Conservation (phyloP, 768 basidiomycete species). For the Termitomyces sp. region DNA sequence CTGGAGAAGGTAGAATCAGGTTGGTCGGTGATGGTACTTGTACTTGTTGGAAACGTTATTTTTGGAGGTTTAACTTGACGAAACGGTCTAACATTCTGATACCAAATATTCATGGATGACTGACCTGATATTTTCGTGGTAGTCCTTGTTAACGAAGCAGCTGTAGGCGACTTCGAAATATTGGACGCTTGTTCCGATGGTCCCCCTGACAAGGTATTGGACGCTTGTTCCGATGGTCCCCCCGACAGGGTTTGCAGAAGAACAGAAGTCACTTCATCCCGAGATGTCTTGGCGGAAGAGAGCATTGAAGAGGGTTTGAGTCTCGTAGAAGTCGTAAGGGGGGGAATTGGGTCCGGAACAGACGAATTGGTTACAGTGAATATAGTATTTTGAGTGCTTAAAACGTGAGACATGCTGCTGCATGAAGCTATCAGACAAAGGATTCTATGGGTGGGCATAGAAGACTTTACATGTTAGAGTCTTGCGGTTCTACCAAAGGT, state of each 20-base stretch:
- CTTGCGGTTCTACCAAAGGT: not conserved
- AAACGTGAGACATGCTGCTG: not conserved
- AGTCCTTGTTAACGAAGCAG: not conserved
- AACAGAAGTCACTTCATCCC: not conserved
- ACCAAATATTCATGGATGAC: not conserved
- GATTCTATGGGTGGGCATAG: not conserved
- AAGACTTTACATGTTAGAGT: not conserved
- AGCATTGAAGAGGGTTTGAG: not conserved
- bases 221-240: not conserved
- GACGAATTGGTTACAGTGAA: not conserved
- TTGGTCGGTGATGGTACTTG: conserved; percentile 35
- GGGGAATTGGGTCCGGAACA: not conserved
- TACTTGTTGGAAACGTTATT: conserved; percentile 16
- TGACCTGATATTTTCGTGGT: conserved; percentile 7
- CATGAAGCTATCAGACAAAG: not conserved
- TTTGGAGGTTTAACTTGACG: conserved; percentile 1
- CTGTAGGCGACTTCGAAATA: not conserved
- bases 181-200: not conserved
- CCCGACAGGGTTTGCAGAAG: not conserved
- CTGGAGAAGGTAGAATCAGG: conserved; percentile 38
- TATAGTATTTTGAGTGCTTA: not conserved
- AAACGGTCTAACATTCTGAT: not conserved
- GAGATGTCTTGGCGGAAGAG: not conserved
- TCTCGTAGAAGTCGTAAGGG: not conserved
- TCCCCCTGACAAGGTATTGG: not conserved